phyloP scores from a whole-genome alignment of 257 asterid genomes.

The Gentiana dahurica region DNA sequence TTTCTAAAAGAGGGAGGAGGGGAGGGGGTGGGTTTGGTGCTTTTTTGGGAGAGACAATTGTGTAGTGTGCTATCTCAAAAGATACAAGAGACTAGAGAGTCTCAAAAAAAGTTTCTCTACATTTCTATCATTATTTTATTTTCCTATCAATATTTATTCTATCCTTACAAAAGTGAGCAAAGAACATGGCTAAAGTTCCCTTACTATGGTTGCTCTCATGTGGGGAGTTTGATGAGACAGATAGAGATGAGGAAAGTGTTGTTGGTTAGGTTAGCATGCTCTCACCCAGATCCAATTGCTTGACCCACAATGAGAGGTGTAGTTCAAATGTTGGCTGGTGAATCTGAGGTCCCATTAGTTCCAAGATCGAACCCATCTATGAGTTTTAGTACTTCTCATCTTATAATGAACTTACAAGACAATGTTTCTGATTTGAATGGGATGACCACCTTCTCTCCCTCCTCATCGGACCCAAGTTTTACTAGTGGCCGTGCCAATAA shows the following conservation, averaged over 20 bases:
- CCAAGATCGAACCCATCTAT: slow-evolving; percentile 57
- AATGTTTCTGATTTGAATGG: slow-evolving; percentile 67
- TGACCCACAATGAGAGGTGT: slow-evolving; percentile 73
- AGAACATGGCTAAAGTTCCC: too few species aligned
- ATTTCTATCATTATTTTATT: too few species aligned
- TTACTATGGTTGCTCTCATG: slow-evolving; percentile 9
- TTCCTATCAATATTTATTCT: too few species aligned
- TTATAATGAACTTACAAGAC: slow-evolving; percentile 55
- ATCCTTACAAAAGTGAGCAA: too few species aligned
- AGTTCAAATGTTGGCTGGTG: slow-evolving; percentile 73
- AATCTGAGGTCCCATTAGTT: slow-evolving; percentile 51
- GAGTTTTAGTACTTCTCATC: slow-evolving; percentile 63
- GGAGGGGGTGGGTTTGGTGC: too few species aligned
- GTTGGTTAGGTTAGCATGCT: slow-evolving; percentile 56
- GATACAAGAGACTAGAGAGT: too few species aligned
- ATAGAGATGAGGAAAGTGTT: slow-evolving; percentile 48
- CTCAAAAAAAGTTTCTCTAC: too few species aligned
- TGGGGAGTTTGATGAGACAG: slow-evolving; percentile 39
- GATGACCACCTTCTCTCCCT: slow-evolving; percentile 49
- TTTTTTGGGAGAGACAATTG: too few species aligned
- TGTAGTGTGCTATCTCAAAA: too few species aligned
- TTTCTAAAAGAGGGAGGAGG: slow-evolving; percentile 3
- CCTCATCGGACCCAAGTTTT: slow-evolving; percentile 59
- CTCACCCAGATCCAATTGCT: slow-evolving; percentile 66
- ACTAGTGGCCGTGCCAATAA: slow-evolving; percentile 11